Conservation (phyloP, 805 yeast species). For the Candida incommunis region DNA sequence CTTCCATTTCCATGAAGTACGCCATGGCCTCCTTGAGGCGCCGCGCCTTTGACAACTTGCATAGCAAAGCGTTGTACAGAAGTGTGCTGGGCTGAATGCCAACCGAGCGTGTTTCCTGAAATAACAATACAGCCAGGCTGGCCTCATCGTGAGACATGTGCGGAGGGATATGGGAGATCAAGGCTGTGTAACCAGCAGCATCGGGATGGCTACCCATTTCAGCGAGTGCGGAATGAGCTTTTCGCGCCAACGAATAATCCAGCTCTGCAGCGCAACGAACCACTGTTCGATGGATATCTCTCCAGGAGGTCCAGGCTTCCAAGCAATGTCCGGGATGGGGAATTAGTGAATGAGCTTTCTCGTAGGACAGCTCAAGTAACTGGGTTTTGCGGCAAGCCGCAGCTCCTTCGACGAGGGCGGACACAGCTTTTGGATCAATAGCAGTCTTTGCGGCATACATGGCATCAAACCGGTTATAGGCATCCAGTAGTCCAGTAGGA, state of each 20-base stretch:
- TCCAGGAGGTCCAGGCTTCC: conserved; percentile 16
- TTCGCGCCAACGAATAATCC: conserved; percentile 13
- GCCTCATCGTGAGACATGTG: conserved; percentile 20
- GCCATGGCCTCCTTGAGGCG: conserved; percentile 19
- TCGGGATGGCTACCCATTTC: conserved; percentile 19
- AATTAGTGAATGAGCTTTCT: conserved; percentile 6
- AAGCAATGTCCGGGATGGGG: conserved; percentile 11
- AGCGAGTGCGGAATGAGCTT: conserved; percentile 15
- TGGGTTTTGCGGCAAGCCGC: conserved; percentile 1
- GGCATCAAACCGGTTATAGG: conserved; percentile 9
- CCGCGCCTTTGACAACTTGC: conserved; percentile 24
- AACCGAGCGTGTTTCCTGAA: conserved; percentile 17
- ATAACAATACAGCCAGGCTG: conserved; percentile 17
- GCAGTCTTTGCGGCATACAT: conserved; percentile 2
- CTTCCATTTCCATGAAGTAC: conserved; percentile 20
- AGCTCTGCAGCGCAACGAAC: conserved; percentile 14
- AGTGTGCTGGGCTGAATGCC: conserved; percentile 20
- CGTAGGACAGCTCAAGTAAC: conserved; percentile 5
- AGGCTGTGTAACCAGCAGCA: conserved; percentile 22
- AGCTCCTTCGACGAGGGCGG: conserved; percentile 11
- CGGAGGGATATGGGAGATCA: conserved; percentile 14
- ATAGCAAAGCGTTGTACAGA: conserved; percentile 22
- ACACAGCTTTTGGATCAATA: conserved; percentile 10
- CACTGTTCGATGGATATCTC: conserved; percentile 14
- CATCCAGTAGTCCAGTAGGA: conserved; percentile 6